Evolutionary conservation across 2,329 filamentous ascomycete genomes (phyloP).

Genomic region (Cercospora sp.): DNA sequence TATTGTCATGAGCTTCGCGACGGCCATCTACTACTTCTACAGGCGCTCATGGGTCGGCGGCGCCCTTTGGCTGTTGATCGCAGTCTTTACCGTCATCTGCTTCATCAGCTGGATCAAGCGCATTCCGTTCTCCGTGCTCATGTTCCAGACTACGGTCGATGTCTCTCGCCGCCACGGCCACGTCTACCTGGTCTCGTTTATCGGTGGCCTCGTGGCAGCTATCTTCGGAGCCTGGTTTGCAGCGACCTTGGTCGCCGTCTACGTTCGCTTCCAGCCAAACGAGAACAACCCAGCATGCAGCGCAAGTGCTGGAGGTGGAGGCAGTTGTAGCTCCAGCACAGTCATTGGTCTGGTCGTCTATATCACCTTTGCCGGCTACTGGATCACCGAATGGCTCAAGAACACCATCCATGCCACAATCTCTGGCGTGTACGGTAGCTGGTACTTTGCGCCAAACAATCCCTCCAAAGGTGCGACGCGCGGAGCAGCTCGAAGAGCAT

Average conservation of each 20-base stretch:
- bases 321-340: slow-evolving; percentile 68
- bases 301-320: slow-evolving; percentile 51
- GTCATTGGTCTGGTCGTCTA: slow-evolving; percentile 85
- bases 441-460: slow-evolving; percentile 77
- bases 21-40: slow-evolving; percentile 81
- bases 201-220: slow-evolving; percentile 75
- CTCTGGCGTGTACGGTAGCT: slow-evolving; percentile 84
- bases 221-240: slow-evolving; percentile 83
- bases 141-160: slow-evolving; percentile 84
- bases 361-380: slow-evolving; percentile 88
- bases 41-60: slow-evolving; percentile 77
- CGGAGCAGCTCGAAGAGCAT: slow-evolving; percentile 75
- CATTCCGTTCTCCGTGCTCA: slow-evolving; percentile 87
- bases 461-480: slow-evolving; percentile 78
- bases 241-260: slow-evolving; percentile 81
- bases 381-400: slow-evolving; percentile 91
- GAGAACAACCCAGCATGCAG: slow-evolving; percentile 58
- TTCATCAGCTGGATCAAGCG: slow-evolving; percentile 88
- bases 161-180: slow-evolving; percentile 82
- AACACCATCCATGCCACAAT: slow-evolving; percentile 89
- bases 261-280: slow-evolving; percentile 74
- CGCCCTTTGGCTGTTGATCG: slow-evolving; percentile 83
- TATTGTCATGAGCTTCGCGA: slow-evolving; percentile 79
- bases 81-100: slow-evolving; percentile 75
- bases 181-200: slow-evolving; percentile 79